Evolutionary conservation across 2,329 filamentous ascomycete genomes (phyloP).

Genomic region (Reticulascus tulasneorum): DNA sequence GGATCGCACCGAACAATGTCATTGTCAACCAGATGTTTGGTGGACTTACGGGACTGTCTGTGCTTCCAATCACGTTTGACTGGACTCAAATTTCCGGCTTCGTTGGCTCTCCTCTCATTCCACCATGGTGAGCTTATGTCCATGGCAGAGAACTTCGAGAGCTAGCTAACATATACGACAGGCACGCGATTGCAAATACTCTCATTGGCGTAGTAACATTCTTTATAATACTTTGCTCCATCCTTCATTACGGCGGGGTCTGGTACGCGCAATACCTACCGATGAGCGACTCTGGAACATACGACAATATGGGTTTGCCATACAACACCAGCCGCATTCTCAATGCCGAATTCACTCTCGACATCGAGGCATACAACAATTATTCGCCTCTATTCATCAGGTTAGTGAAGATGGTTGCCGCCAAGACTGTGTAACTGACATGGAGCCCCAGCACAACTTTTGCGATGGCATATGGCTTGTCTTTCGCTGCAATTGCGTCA

Average conservation of each 20-base stretch:
- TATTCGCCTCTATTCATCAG: constrained; percentile 67
- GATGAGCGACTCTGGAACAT: constrained; percentile 66
- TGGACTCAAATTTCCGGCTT: constrained; percentile 71
- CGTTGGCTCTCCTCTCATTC: constrained; percentile 63
- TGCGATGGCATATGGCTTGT: constrained; percentile 65
- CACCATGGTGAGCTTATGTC: constrained; percentile 57
- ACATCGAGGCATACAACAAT: constrained; percentile 58
- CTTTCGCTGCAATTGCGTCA: constrained; percentile 67
- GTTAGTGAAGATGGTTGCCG: constrained; percentile 21
- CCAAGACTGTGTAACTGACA: constrained; percentile 2
- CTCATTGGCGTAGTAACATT: constrained; percentile 63
- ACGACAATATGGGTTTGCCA: constrained; percentile 62
- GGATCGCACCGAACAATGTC: constrained; percentile 65
- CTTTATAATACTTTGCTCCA: constrained; percentile 55
- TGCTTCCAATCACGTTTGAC: constrained; percentile 72
- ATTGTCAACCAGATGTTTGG: constrained; percentile 72
- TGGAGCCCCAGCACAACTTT: constrained; percentile 62
- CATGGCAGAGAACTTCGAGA: background rate
- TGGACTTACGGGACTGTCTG: constrained; percentile 60
- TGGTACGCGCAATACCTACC: constrained; percentile 65
- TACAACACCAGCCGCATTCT: constrained; percentile 66
- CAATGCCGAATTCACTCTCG: constrained; percentile 56
- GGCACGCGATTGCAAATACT: constrained; percentile 70
- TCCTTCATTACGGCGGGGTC: constrained; percentile 60
- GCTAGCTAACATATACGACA: constrained; percentile 19